Evolutionary conservation across 768 basidiomycete species (phyloP).

Genomic region (Hygrophoropsis aurantiaca): DNA sequence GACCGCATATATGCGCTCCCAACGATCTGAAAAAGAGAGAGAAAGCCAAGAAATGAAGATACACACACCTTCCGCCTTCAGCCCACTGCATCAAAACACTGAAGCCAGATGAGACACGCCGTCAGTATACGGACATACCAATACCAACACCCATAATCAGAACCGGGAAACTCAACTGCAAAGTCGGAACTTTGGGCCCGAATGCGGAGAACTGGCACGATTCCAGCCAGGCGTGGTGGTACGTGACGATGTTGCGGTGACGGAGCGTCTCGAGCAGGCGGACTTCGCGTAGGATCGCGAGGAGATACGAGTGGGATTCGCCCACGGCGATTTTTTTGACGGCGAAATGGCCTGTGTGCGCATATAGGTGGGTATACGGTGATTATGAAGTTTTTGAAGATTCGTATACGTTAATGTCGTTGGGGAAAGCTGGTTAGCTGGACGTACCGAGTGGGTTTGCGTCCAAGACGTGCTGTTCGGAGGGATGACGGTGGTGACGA

Average conservation of each 20-base stretch:
- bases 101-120: too few relatives aligned
- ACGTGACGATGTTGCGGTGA: constrained; percentile 93
- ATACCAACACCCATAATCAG: not conserved
- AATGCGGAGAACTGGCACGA: constrained; percentile 82
- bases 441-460: constrained; percentile 75
- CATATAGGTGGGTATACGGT: constrained; percentile 2
- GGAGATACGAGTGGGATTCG: constrained; percentile 81
- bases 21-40: too few relatives aligned
- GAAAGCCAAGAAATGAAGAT: too few relatives aligned
- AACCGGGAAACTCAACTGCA: constrained; percentile 59
- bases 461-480: constrained; percentile 74
- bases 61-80: constrained; percentile 68
- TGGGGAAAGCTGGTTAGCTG: not conserved
- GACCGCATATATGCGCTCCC: too few relatives aligned
- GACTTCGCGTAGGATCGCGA: constrained; percentile 79
- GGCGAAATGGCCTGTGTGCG: constrained; percentile 70
- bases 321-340: constrained; percentile 98
- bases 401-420: constrained; percentile 8
- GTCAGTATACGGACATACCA: constrained; percentile 2
- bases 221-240: constrained; percentile 96
- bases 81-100: constrained; percentile 95
- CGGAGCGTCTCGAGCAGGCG: constrained; percentile 81
- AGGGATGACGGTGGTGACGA: not conserved
- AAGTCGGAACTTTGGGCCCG: constrained; percentile 82
- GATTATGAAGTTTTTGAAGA: not conserved